phyloP scores from a whole-genome alignment of 768 basidiomycete genomes.

The Termitomyces sp. region DNA sequence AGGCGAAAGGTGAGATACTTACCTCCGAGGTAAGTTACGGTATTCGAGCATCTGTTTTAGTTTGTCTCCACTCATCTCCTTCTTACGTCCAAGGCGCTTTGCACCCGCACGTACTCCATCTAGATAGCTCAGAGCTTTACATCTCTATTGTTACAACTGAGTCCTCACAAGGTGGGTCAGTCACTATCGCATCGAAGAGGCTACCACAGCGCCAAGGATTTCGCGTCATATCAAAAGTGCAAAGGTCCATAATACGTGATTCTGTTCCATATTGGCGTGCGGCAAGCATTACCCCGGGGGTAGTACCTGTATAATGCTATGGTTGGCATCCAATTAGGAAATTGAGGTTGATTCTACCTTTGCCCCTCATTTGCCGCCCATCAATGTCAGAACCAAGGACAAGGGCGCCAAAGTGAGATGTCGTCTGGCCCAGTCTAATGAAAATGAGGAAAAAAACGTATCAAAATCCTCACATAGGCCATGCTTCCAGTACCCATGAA shows the following conservation, averaged over 20 bases:
- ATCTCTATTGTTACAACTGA: neutral
- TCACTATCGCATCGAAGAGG: slow-evolving; percentile 90
- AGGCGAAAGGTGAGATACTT: slow-evolving; percentile 17
- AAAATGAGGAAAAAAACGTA: neutral
- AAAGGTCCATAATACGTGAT: slow-evolving; percentile 71
- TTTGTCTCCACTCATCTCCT: slow-evolving; percentile 33
- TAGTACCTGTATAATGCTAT: slow-evolving; percentile 24
- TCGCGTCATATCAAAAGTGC: slow-evolving; percentile 89
- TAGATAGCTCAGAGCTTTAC: slow-evolving; percentile 17
- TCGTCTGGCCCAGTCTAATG: slow-evolving; percentile 44
- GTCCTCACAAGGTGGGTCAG: slow-evolving; percentile 85
- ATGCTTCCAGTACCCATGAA: slow-evolving; percentile 93
- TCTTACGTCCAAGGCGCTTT: slow-evolving; percentile 72
- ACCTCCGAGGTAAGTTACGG: slow-evolving; percentile 36
- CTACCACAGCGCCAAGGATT: slow-evolving; percentile 87
- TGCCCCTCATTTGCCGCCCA: slow-evolving; percentile 94
- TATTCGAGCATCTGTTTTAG: slow-evolving; percentile 31
- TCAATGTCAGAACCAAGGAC: slow-evolving; percentile 95
- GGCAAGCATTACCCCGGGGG: slow-evolving; percentile 72
- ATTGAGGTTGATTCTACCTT: slow-evolving; percentile 40
- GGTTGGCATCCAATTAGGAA: neutral
- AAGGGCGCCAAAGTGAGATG: slow-evolving; percentile 81
- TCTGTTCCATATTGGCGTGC: slow-evolving; percentile 80
- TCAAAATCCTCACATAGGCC: slow-evolving; percentile 57
- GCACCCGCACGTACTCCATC: slow-evolving; percentile 92